These are phyloP conservation scores for Taphrina wiesneri DNA, from an alignment of 1,139 yeast genomes.

Conservation along the genomic window DNA sequence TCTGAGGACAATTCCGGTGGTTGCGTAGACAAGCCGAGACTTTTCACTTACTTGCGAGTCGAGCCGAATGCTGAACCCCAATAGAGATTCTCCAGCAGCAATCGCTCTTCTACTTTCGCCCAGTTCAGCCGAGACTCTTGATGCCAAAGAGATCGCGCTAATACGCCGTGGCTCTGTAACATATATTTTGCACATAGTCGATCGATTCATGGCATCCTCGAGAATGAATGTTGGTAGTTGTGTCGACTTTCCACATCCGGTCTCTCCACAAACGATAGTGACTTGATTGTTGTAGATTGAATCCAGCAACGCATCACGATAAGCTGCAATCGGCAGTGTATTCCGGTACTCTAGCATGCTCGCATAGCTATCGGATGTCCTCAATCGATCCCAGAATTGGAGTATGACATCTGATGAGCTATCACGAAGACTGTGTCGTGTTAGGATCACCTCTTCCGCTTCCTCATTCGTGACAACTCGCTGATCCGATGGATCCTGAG, in stretches of 20 bases:
- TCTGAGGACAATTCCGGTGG: slow-evolving; percentile 77
- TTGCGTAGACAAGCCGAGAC: slow-evolving; percentile 73
- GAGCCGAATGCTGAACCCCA: slow-evolving; percentile 81
- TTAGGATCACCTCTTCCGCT: background rate
- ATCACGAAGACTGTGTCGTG: background rate
- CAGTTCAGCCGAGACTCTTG: slow-evolving; percentile 63
- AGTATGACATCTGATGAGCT: background rate
- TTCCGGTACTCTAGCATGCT: slow-evolving; percentile 19
- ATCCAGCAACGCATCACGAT: slow-evolving; percentile 9
- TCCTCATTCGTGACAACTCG: background rate
- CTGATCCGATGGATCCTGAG: background rate
- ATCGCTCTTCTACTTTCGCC: slow-evolving; percentile 47
- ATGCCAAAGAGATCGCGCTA: slow-evolving; percentile 70
- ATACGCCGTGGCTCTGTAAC: slow-evolving; percentile 76
- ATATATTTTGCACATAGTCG: slow-evolving; percentile 57
- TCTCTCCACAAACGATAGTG: slow-evolving; percentile 87
- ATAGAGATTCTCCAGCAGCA: slow-evolving; percentile 62
- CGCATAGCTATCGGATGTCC: slow-evolving; percentile 8
- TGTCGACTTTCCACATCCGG: slow-evolving; percentile 98
- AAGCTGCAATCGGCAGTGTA: slow-evolving; percentile 20
- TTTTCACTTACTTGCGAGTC: slow-evolving; percentile 63
- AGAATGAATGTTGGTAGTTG: slow-evolving; percentile 57
- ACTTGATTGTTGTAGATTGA: slow-evolving; percentile 58
- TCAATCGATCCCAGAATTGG: slow-evolving; percentile 3
- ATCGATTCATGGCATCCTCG: slow-evolving; percentile 63